Evolutionary conservation across 1,139 yeast genomes (phyloP), one percentile per base, ranked within the genome.

Genomic region (Hansenula sp.): DNA sequence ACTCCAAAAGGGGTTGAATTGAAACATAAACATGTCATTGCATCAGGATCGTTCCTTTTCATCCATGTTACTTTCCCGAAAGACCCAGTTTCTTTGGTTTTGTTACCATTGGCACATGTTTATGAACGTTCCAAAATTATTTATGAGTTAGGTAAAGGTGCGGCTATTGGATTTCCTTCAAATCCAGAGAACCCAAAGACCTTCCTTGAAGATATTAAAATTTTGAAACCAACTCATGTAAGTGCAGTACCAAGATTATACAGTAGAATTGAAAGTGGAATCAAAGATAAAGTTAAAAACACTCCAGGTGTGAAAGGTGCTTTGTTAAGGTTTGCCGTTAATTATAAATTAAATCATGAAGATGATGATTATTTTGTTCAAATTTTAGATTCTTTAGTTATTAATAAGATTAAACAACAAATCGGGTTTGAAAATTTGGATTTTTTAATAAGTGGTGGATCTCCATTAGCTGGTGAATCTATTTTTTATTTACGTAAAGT

Each of bases 101-200:
- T 79, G 60, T 69, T 81, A 41, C 88, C 88, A 0, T 66, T 80
- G 55, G 88, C 89, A 2, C 89, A 83, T 60, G 83, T 82, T 50
- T 82, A 76, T 58, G 86, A 81, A 55, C 62, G 78, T 28, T 58
- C 54, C 40, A 59, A 59, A 49, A 58, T 59, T 30, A 51, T 52
- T 32, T 59, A 53, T 35, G 63, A 59, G 44, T 40, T 59, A 21
- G 35, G 49, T 29, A 49, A 48, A 49, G 78, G 77, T 40, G 71
- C 65, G 45, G 57, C 63, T 27, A 59, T 72, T 46, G 77, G 75
- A 1, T 73, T 70, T 54, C 78, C 79, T 4, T 71, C 66, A 47
- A 53, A 71, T 25, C 70, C 70, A 10, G 71, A 74, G 30, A 55
- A 71, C 34, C 75, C 77, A 10, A 57, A 63, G 36, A 64, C 74